These are phyloP conservation scores for Leptographium flavum DNA, from an alignment of 2,329 filamentous ascomycete genomes.

Conservation along the genomic window DNA sequence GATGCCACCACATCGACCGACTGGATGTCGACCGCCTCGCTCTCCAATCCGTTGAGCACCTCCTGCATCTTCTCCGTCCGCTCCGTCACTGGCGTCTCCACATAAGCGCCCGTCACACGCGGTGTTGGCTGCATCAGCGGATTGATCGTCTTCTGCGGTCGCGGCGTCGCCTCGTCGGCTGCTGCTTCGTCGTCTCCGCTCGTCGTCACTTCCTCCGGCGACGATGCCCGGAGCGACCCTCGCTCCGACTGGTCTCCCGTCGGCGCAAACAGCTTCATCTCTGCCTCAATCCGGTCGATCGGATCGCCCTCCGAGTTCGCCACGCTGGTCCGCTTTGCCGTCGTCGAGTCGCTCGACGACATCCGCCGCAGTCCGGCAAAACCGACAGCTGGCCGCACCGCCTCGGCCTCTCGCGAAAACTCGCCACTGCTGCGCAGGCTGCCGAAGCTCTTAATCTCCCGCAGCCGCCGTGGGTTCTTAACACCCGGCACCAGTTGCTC, in stretches of 20 bases:
- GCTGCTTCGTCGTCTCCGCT: neutral
- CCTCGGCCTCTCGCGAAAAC: conserved; percentile 1
- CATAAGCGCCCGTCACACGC: conserved; percentile 37
- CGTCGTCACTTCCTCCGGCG: conserved; percentile 21
- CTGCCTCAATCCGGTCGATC: conserved; percentile 39
- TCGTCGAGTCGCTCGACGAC: conserved; percentile 29
- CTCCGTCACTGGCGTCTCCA: conserved; percentile 38
- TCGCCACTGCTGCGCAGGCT: neutral
- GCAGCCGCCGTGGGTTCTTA: neutral
- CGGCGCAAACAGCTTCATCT: conserved; percentile 41
- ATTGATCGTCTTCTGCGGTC: conserved; percentile 25
- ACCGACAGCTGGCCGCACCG: conserved; percentile 23
- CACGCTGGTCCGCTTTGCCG: conserved; percentile 32
- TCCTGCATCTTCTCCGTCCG: conserved; percentile 21
- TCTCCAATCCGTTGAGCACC: neutral
- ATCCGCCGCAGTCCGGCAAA: conserved; percentile 30
- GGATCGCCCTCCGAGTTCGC: conserved; percentile 37
- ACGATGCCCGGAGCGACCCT: conserved; percentile 37
- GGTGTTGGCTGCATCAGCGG: conserved; percentile 37
- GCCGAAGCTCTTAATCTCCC: neutral
- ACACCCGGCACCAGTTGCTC: neutral
- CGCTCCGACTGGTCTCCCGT: conserved; percentile 40
- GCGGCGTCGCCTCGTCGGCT: conserved; percentile 25
- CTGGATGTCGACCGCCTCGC: neutral
- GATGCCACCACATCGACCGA: neutral